Evolutionary conservation across 1,284 basidiomycete species (phyloP).

Genomic region (Ganoderma lingzhi): DNA sequence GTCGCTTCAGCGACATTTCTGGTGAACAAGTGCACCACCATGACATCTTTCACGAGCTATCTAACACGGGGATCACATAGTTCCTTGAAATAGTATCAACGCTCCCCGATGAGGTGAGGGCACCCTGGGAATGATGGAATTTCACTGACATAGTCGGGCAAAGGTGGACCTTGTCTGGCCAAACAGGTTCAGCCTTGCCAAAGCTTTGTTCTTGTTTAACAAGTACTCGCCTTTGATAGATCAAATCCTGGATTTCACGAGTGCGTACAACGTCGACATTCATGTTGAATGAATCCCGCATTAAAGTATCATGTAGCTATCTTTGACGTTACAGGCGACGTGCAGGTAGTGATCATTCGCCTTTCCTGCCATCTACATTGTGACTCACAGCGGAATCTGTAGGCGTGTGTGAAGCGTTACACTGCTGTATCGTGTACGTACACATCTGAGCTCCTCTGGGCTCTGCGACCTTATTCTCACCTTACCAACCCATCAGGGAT

Average conservation of each 20-base stretch:
- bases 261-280: not conserved
- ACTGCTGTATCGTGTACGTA: not conserved
- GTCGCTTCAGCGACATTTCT: not conserved
- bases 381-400: not conserved
- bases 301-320: not conserved
- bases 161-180: constrained; percentile 5
- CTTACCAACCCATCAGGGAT: not conserved
- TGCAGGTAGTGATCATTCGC: not conserved
- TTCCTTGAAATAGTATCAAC: not conserved
- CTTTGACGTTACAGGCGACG: not conserved
- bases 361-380: not conserved
- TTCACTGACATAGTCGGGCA: not conserved
- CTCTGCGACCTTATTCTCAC: not conserved
- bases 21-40: not conserved
- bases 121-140: too few species aligned
- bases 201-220: constrained; percentile 10
- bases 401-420: not conserved
- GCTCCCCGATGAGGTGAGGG: constrained; percentile 4
- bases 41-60: not conserved
- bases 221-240: constrained; percentile 10
- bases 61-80: not conserved
- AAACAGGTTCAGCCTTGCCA: not conserved
- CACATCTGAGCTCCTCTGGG: not conserved
- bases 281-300: not conserved
- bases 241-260: not conserved